Conservation (phyloP, 2,329 filamentous ascomycete species). For the Colletotrichum falcatum region DNA sequence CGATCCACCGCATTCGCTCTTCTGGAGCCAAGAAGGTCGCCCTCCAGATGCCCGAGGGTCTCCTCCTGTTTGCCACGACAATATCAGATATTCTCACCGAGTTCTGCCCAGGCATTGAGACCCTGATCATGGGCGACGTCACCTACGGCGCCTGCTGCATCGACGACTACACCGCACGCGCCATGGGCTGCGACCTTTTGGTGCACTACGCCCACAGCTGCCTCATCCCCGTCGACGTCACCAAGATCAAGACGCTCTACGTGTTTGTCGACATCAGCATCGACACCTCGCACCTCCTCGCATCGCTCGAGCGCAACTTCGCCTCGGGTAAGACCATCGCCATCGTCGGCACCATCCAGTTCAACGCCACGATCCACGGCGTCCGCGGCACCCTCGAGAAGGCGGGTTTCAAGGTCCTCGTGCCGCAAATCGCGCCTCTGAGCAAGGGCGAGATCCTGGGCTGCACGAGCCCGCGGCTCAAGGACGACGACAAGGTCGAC, state of each 20-base stretch:
- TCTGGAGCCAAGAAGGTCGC: conserved; percentile 85
- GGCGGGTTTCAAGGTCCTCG: conserved; percentile 85
- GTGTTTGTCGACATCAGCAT: conserved; percentile 99
- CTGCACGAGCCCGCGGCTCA: conserved; percentile 88
- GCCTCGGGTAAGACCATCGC: conserved; percentile 86
- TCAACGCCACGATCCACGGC: conserved; percentile 96
- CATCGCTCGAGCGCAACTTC: conserved; percentile 91
- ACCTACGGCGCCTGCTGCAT: conserved; percentile 99
- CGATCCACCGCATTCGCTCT: conserved; percentile 90
- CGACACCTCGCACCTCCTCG: conserved; percentile 87
- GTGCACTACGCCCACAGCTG: conserved; percentile 98
- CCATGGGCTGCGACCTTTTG: conserved; percentile 91
- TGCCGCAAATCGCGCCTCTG: conserved; percentile 92
- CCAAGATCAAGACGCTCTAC: conserved; percentile 96
- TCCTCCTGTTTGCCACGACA: conserved; percentile 95
- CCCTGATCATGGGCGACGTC: conserved; percentile 98
- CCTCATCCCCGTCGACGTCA: conserved; percentile 94
- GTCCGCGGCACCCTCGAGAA: conserved; percentile 81
- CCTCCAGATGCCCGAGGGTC: conserved; percentile 96
- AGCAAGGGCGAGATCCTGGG: conserved; percentile 96
- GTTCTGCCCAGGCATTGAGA: conserved; percentile 92
- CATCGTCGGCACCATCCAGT: conserved; percentile 96
- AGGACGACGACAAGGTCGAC: conserved; percentile 71
- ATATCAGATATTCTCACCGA: conserved; percentile 96
- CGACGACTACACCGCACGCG: conserved; percentile 96